Base-by-base conservation (phyloP, 352 stramenopile genomes). In the Phytophthora hybrid region DNA sequence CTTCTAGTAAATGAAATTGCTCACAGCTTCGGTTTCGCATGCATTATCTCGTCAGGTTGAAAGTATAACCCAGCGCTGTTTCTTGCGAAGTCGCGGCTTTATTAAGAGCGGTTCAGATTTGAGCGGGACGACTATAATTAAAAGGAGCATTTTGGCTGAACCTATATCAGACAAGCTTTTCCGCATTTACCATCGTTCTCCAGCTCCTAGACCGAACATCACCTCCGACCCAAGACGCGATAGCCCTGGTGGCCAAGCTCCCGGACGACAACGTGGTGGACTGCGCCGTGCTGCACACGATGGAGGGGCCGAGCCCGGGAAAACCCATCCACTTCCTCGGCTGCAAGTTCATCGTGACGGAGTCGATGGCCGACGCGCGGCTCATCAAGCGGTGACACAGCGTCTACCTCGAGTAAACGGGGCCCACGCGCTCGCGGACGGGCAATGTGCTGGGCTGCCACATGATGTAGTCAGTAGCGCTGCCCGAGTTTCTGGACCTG, bases 281-380 rank as follows among this genome's bases (percentile, higher is more conserved):
- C 39, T 71, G 62, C 31, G 69, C 54, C 16, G 66, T 85, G 18
- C 55, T 85, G 9, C 46, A 64, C 14, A 73, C 58, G 0, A 67
- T 88, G 60, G 76, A 85, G 23, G 34, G 47, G 1, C 62, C 73
- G 26, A 84, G 72, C 19, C 18, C 55, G 2, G 80, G 72, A n/a
- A 66, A 80, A 11, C 83, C 83, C 4, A 82, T 83, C 32, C 74
- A 84, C 44, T 87, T 83, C 49, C 72, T 90, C 19, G 83, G 80
- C n/a, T 88, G 83, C 71, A 90, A 88, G 66, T 90, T 81, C 72
- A 70, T 88, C 39, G 80, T 84, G 55, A 84, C 73, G 44, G 78
- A 81, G 55, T 76, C 82, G 0, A 63, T 71, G 23, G 59, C 62
- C 19, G 74, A 75, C 19, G 73, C 71, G 2, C 78, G 75, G 31